These are phyloP conservation scores for Xylaria sp. DNA, from an alignment of 2,329 filamentous ascomycete genomes.

Conservation along the genomic window DNA sequence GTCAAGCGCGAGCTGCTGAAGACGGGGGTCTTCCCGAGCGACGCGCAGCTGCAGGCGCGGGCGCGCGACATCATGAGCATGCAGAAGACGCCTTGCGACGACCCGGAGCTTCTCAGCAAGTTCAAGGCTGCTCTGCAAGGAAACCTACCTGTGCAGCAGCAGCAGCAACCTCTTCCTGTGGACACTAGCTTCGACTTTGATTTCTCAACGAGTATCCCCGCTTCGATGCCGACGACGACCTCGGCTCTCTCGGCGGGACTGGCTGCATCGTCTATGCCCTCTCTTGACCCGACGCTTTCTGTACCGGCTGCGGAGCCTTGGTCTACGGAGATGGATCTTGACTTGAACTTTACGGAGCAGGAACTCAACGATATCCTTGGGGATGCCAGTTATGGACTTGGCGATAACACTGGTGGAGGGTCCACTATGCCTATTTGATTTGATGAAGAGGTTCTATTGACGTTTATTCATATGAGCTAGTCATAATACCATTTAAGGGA, in stretches of 20 bases:
- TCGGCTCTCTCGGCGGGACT: constrained; percentile 33
- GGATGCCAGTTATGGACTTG: constrained; percentile 42
- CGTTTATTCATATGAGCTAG: constrained; percentile 23
- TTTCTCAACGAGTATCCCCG: constrained; percentile 21
- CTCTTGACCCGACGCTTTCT: constrained; percentile 17
- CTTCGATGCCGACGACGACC: constrained; percentile 23
- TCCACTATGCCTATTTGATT: constrained; percentile 33
- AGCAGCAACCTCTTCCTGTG: constrained; percentile 11
- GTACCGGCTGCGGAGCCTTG: constrained; percentile 29
- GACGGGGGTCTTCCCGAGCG: constrained; percentile 58
- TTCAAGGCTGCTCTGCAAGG: constrained; percentile 61
- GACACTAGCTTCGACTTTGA: constrained; percentile 22
- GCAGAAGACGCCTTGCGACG: constrained; percentile 64
- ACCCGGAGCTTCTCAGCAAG: constrained; percentile 62
- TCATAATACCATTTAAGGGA: constrained; percentile 44
- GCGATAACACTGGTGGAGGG: constrained; percentile 17
- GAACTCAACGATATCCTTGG: constrained; percentile 48
- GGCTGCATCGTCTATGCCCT: constrained; percentile 24
- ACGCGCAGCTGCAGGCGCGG: constrained; percentile 59
- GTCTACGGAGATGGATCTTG: constrained; percentile 40
- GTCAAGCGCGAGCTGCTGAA: constrained; percentile 56
- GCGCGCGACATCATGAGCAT: constrained; percentile 62
- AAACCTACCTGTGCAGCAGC: constrained; percentile 1
- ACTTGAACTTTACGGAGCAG: constrained; percentile 46
- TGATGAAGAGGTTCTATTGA: constrained; percentile 7